Evolutionary conservation across 306 rosid genomes (phyloP), one percentile per base, ranked within the genome.

Genomic region (Acacia melanoxylon): DNA sequence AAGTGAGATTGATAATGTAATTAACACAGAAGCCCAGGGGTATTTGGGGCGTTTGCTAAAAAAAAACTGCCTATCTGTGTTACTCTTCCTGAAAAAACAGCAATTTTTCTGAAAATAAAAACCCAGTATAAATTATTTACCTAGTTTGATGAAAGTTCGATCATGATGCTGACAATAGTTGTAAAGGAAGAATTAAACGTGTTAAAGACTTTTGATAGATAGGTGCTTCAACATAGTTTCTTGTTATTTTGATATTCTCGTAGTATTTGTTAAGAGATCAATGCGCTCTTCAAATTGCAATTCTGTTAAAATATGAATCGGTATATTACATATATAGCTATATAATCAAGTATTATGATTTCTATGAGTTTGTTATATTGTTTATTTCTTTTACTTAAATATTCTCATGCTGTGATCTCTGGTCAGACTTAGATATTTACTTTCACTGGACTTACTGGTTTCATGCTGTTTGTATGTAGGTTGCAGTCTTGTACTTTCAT

Each of bases 401-500:
- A 68, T 82, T 46, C 35, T 59, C 27, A 15, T 65, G 52, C 27
- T 68, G 41, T 29, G 29, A 58, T 76, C 58, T 63, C 84, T 54
- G 56, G 14, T 24, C 5, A 40, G 70, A 83, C 31, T 24, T 2
- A 31, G 63, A 80, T 40, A 67, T 78, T 70, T 75, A 68, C 62
- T 65, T 83, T 72, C 80, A 68, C 72, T 65, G 77, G 65, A 74
- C 78, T 46, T 79, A 71, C 66, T 72, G 78, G 80, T 77, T 81
- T 78, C 75, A 4, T 59, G 70, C 31, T 49, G 69, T 83, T 79
- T 56, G 13, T 86, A 27, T 86, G 83, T 76, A 95, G 98, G 97
- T 93, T 81, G 99, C 98, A 37, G 99, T 95, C 71, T 72, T 95
- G 78, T 95, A 95, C 88, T 95, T 95, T 68, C 97, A 89, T 25